Conservation (phyloP, 805 yeast genomes). For the Yarrowia sp. region DNA sequence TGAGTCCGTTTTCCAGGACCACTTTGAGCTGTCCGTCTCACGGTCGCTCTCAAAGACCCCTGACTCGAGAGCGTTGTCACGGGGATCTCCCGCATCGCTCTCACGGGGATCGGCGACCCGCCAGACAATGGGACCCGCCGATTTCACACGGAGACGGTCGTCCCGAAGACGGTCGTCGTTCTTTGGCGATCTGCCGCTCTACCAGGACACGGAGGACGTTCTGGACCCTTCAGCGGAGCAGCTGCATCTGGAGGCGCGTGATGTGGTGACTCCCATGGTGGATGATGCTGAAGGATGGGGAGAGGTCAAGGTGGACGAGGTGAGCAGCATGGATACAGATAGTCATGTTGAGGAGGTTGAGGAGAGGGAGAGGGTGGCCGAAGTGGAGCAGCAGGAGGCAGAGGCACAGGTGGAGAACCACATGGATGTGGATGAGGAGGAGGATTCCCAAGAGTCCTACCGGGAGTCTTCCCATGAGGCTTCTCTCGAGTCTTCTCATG, state of each 20-base stretch:
- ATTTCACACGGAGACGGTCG: neutral
- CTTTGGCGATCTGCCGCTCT: neutral
- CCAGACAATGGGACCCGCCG: constrained; percentile 3
- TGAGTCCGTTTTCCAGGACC: neutral
- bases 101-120: neutral
- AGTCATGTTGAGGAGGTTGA: neutral
- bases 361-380: neutral
- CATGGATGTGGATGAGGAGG: constrained; percentile 2
- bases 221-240: constrained; percentile 26
- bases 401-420: neutral
- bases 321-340: too few relatives aligned
- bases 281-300: constrained; percentile 14
- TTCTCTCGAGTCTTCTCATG: too few relatives aligned
- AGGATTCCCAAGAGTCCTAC: neutral
- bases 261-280: constrained; percentile 15
- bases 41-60: constrained; percentile 15
- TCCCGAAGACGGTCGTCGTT: constrained; percentile 13
- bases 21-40: neutral
- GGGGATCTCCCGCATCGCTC: constrained; percentile 1
- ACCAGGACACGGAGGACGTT: constrained; percentile 10
- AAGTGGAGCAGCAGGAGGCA: neutral
- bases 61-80: neutral
- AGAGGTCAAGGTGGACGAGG: constrained; percentile 8
- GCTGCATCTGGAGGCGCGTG: constrained; percentile 28
- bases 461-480: too few relatives aligned